Conservation (phyloP, 2,329 filamentous ascomycete species). For the Penicillium crustosum region DNA sequence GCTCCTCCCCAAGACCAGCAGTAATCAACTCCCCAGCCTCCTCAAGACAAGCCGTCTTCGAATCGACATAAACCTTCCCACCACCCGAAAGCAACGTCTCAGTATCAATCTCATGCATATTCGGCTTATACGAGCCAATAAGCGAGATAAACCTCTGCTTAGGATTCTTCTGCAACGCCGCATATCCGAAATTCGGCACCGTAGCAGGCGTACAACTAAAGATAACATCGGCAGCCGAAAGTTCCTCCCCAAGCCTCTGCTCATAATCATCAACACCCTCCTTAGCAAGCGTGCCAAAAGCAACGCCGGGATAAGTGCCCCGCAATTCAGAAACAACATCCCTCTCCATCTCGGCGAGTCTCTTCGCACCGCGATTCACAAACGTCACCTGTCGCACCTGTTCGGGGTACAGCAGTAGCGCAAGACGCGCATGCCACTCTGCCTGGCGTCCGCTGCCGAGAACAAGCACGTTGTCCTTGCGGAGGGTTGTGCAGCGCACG, state of each 20-base stretch:
- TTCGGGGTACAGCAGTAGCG: conserved; percentile 48
- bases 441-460: conserved; percentile 53
- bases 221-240: conserved; percentile 45
- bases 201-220: conserved; percentile 53
- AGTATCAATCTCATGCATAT: conserved; percentile 53
- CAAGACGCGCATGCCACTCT: conserved; percentile 52
- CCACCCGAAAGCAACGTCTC: conserved; percentile 54
- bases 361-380: conserved; percentile 66
- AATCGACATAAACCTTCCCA: conserved; percentile 68
- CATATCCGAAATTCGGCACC: conserved; percentile 44
- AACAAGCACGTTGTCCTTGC: conserved; percentile 43
- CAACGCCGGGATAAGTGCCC: conserved; percentile 38
- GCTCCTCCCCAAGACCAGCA: conserved; percentile 37
- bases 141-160: conserved; percentile 50
- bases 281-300: conserved; percentile 48
- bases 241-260: conserved; percentile 24
- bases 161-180: conserved; percentile 36
- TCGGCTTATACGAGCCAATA: conserved; percentile 57
- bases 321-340: conserved; percentile 36
- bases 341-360: conserved; percentile 51
- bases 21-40: conserved; percentile 50
- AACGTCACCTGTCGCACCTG: conserved; percentile 67
- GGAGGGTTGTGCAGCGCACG: conserved; percentile 39
- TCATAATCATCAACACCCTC: conserved; percentile 61
- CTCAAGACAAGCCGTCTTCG: conserved; percentile 44